Evolutionary conservation across 2,329 filamentous ascomycete genomes (phyloP).

Genomic region (Purpureocillium lavendulum): DNA sequence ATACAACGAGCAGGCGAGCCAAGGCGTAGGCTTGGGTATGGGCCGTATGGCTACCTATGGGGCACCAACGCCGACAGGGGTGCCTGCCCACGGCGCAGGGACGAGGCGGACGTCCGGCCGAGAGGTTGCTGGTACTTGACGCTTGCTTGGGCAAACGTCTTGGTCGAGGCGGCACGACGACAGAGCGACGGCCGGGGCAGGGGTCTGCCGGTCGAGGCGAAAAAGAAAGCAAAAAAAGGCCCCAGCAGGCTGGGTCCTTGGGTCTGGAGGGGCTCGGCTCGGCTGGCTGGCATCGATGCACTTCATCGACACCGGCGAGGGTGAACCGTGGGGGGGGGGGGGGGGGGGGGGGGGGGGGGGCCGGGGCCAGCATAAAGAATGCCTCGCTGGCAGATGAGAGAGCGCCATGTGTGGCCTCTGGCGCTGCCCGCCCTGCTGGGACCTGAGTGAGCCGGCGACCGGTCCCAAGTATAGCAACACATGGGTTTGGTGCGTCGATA

Average conservation of each 20-base stretch:
- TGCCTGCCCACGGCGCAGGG: constrained; percentile 14
- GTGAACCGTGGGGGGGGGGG: background rate
- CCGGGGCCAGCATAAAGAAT: background rate
- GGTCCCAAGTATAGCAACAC: no score
- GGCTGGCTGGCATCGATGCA: background rate
- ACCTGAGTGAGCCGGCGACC: no score
- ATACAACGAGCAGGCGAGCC: no score
- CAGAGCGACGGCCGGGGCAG: constrained; percentile 3
- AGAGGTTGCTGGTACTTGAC: constrained; percentile 15
- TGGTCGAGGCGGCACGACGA: constrained; percentile 1
- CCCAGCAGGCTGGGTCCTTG: constrained; percentile 3
- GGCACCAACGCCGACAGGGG: constrained; percentile 9
- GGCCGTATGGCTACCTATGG: constrained; percentile 1
- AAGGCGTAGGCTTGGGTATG: no score
- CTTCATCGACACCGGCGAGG: background rate
- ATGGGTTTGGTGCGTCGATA: background rate
- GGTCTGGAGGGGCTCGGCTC: constrained; percentile 1
- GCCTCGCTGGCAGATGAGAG: no score
- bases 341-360: background rate
- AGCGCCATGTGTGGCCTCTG: no score
- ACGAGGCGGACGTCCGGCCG: constrained; percentile 18
- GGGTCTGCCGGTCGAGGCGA: constrained; percentile 12
- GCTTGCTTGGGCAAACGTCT: no score
- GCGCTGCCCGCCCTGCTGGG: background rate
- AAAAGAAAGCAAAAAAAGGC: constrained; percentile 12